A percentile compares a stretch with the other conserved stretches of the same genome.
Conservation (phyloP, 116 monocot species). For the Iris pallida region DNA sequence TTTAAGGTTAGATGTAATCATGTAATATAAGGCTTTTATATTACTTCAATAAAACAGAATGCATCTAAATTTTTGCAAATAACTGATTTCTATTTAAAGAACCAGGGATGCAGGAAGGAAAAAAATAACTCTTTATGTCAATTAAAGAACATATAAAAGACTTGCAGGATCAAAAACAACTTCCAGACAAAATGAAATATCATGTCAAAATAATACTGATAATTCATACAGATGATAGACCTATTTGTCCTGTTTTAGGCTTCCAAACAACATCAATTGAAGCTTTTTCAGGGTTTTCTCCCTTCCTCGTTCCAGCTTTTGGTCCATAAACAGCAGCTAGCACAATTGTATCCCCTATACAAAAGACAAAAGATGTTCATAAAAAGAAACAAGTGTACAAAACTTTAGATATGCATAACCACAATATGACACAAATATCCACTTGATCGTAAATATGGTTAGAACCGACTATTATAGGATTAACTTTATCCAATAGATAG, state of each 20-base stretch:
- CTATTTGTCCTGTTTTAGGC: conserved; percentile 85
- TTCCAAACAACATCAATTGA: conserved; percentile 96
- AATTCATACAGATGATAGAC: conserved; percentile 22
- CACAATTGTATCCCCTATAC: conserved; percentile 72
- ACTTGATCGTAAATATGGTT: not conserved
- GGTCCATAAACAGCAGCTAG: conserved; percentile 96
- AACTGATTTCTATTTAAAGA: too few relatives aligned
- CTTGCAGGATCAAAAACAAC: not conserved
- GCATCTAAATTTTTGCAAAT: too few relatives aligned
- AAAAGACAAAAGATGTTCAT: not conserved
- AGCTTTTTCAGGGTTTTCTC: conserved; percentile 91
- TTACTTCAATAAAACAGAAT: too few relatives aligned
- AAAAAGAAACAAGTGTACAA: not conserved
- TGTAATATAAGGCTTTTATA: too few relatives aligned
- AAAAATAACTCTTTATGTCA: not conserved
- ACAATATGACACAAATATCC: not conserved
- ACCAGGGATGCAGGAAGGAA: too few relatives aligned
- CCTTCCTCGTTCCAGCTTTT: conserved; percentile 88
- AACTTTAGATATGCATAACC: not conserved
- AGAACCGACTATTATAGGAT: too few relatives aligned
- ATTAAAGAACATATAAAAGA: not conserved
- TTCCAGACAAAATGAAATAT: not conserved
- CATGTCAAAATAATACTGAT: not conserved
- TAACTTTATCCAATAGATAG: too few relatives aligned
- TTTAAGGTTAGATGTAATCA: too few relatives aligned